Evolutionary conservation across 129 eudicot species (phyloP), one percentile per base, ranked within the genome.

Genomic region (Calendula officinalis): DNA sequence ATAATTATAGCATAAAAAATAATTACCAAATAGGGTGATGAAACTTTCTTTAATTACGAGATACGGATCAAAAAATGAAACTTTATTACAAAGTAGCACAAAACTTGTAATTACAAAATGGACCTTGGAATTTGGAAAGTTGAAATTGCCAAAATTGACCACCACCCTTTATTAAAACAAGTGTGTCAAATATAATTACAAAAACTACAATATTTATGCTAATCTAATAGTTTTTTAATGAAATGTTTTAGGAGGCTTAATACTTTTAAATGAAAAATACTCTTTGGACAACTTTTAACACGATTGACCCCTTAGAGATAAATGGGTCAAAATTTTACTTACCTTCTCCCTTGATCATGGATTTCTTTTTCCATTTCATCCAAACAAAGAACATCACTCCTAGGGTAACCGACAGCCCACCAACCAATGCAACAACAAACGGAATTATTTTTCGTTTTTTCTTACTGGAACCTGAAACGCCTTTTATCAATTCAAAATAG

Each of bases 311-410:
- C 14, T 17, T 9, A 7, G 32, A 22, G 30, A 22, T 16, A 49
- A 16, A 36, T 9, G 44, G 48, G 6, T 16, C 35, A 54, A 35
- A 48, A 48, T 64, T 64, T 16, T 49, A 13, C 32, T 51, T 65
- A 79, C 83, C 83, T 74, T 74, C 73, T 35, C 62, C 69, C 8
- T 56, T 50, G 69, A 14, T 44, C 35, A 22, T 69, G 0, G 61
- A 35, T 4, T 16, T 67, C 64, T 56, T 76, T 64, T 42, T 80
- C 75, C 35, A 57, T 49, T 71, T 72, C 64, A 40, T 72, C 69
- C 64, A 67, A 43, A 63, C 4, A 33, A 56, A 4, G 5, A 76
- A 54, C 22, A 53, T 12, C 40, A 81, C 34, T 50, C 79, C 60
- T 12, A 72, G 3, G 45, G 64, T 60, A 14, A 72, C 50, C 8